A percentile compares a stretch with the other conserved stretches of the same genome.
Evolutionary conservation across 2,329 filamentous ascomycete species (phyloP).

Genomic region (Metarhizium humberi): DNA sequence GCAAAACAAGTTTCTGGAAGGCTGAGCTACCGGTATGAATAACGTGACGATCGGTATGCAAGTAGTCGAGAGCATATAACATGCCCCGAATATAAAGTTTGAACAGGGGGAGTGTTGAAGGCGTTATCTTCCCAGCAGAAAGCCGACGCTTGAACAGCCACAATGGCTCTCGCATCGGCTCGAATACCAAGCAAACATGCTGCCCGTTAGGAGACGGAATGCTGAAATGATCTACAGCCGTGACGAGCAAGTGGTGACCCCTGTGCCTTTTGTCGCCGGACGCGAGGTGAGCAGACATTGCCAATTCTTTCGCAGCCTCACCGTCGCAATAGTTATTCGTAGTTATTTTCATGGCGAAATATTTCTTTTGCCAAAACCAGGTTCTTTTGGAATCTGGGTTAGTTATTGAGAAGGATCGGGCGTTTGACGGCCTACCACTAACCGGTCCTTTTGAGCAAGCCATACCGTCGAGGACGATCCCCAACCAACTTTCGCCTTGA

Average conservation of each 20-base stretch:
- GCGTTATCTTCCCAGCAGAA: conserved; percentile 16
- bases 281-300: conserved; percentile 4
- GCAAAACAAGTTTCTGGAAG: background rate
- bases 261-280: background rate
- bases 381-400: background rate
- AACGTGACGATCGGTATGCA: conserved; percentile 32
- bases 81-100: conserved; percentile 21
- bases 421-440: background rate
- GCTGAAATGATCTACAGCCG: conserved; percentile 21
- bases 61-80: conserved; percentile 31
- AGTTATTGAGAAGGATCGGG: background rate
- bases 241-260: conserved; percentile 18
- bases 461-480: conserved; percentile 1
- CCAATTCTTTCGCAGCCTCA: conserved; percentile 12
- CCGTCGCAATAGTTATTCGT: conserved; percentile 12
- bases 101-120: conserved; percentile 17
- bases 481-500: conserved; percentile 3
- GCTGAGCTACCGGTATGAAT: conserved; percentile 23
- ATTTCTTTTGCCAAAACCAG: conserved; percentile 6
- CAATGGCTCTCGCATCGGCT: conserved; percentile 27
- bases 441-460: conserved; percentile 1
- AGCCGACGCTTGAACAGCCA: conserved; percentile 27
- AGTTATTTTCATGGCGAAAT: conserved; percentile 15
- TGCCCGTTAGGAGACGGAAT: conserved; percentile 16
- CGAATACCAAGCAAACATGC: conserved; percentile 26